Conservation (phyloP, 2,329 filamentous ascomycete species). For the Monosporascus sp. region DNA sequence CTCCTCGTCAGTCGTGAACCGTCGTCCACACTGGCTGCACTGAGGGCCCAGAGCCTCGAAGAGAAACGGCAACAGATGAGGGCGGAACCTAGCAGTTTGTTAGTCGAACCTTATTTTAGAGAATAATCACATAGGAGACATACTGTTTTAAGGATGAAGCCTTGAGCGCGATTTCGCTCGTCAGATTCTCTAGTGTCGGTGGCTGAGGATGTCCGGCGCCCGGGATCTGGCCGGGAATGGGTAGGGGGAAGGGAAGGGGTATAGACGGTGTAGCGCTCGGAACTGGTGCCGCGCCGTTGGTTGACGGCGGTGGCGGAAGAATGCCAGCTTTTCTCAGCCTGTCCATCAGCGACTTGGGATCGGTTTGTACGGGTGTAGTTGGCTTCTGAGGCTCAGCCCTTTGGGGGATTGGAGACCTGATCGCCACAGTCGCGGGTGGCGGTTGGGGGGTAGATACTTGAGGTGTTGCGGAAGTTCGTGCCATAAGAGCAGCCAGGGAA, state of each 20-base stretch:
- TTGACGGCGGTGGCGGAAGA: conserved; percentile 37
- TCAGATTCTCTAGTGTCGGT: conserved; percentile 25
- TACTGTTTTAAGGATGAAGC: conserved; percentile 69
- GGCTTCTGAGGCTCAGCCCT: conserved; percentile 34
- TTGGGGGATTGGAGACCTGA: conserved; percentile 45
- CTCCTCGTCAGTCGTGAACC: conserved; percentile 71
- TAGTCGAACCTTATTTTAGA: conserved; percentile 10
- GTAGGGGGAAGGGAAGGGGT: conserved; percentile 28
- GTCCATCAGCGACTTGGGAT: conserved; percentile 58
- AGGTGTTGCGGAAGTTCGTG: conserved; percentile 45
- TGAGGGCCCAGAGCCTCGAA: conserved; percentile 81
- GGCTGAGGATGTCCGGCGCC: conserved; percentile 22
- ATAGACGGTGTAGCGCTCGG: conserved; percentile 31
- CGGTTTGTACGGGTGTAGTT: conserved; percentile 30
- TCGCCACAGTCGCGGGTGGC: conserved; percentile 33
- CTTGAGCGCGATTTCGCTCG: conserved; percentile 54
- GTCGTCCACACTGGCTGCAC: conserved; percentile 85
- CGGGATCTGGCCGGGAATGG: conserved; percentile 27
- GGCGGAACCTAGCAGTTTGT: conserved; percentile 54
- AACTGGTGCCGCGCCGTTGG: conserved; percentile 25
- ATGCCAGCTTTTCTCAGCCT: conserved; percentile 65
- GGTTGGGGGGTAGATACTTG: conserved; percentile 42
- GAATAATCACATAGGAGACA: conserved; percentile 25
- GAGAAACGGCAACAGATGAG: conserved; percentile 65
- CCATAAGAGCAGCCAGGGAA: conserved; percentile 53